Conservation (phyloP, 176 grass and related monocot species). For the Thinopyrum elongatum region DNA sequence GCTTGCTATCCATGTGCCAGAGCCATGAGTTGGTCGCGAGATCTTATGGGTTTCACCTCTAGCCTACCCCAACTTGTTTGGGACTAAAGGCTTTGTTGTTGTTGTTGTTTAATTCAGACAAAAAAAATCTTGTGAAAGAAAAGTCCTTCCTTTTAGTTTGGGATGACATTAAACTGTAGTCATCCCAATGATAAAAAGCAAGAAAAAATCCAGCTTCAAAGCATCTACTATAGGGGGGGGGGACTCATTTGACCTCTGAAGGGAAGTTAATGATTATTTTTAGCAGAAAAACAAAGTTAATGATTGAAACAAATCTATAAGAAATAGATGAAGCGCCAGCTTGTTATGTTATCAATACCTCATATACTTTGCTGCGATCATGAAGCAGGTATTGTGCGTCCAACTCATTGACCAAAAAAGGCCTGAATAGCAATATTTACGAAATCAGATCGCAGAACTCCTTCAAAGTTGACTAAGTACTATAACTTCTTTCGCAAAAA, state of each 20-base stretch:
- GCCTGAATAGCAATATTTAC: constrained; percentile 45
- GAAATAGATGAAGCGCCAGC: not conserved
- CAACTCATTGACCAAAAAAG: constrained; percentile 89
- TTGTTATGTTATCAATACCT: constrained; percentile 54
- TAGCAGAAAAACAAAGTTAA: not conserved
- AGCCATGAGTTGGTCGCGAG: too few species aligned
- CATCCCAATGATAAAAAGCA: constrained; percentile 13
- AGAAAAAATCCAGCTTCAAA: constrained; percentile 34
- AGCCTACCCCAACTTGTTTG: too few species aligned
- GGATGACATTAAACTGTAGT: not conserved
- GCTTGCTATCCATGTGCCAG: too few species aligned
- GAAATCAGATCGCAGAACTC: not conserved
- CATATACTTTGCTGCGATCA: constrained; percentile 92
- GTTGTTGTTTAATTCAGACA: not conserved
- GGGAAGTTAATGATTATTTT: not conserved
- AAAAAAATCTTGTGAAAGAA: not conserved
- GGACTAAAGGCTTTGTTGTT: too few species aligned
- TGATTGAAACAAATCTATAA: not conserved
- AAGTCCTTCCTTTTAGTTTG: constrained; percentile 9
- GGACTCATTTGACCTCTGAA: not conserved
- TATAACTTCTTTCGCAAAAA: too few species aligned
- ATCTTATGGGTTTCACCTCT: too few species aligned
- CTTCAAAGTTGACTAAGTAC: not conserved
- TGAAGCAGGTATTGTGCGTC: constrained; percentile 83
- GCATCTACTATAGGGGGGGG: constrained; percentile 6